phyloP scores from a whole-genome alignment of 2,329 filamentous ascomycete species.

The Trichophyton benhamiae region DNA sequence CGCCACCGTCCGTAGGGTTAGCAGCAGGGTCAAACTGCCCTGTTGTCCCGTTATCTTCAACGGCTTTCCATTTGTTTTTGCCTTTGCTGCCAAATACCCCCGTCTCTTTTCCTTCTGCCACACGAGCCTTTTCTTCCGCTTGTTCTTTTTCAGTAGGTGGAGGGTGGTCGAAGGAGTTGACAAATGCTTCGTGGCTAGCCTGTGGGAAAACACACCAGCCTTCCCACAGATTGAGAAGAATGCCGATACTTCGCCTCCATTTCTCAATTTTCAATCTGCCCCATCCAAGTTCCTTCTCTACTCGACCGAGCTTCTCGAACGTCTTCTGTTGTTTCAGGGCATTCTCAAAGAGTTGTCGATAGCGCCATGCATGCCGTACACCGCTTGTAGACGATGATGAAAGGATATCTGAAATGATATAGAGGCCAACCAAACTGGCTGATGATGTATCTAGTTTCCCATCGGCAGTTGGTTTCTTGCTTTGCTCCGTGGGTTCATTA shows the following conservation, averaged over 20 bases:
- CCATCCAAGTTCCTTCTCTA: conserved; percentile 63
- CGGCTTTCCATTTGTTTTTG: conserved; percentile 37
- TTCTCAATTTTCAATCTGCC: conserved; percentile 71
- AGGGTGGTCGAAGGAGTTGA: conserved; percentile 58
- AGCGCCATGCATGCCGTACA: conserved; percentile 76
- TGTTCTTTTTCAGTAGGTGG: conserved; percentile 41
- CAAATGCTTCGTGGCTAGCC: conserved; percentile 59
- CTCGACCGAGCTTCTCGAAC: conserved; percentile 62
- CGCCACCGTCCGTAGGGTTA: conserved; percentile 6
- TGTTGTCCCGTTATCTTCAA: conserved; percentile 31
- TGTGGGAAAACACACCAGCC: conserved; percentile 56
- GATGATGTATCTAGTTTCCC: conserved; percentile 53
- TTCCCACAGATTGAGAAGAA: conserved; percentile 58
- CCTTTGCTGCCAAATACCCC: conserved; percentile 26
- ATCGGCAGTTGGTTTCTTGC: conserved; percentile 29
- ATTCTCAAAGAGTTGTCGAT: conserved; percentile 65
- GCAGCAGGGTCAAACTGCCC: conserved; percentile 5
- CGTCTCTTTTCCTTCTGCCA: conserved; percentile 28
- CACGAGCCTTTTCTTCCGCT: conserved; percentile 33
- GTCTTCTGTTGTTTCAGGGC: conserved; percentile 55
- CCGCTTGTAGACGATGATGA: conserved; percentile 64
- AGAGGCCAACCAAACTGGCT: conserved; percentile 68
- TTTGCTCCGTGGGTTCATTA: conserved; percentile 20
- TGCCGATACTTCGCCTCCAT: conserved; percentile 64
- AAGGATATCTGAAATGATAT: conserved; percentile 67